Percentiles rank a stretch among this genome's conserved stretches.
These are phyloP conservation scores for Jatropha podagrica DNA, from an alignment of 441 rosid species.

Conservation along the genomic window DNA sequence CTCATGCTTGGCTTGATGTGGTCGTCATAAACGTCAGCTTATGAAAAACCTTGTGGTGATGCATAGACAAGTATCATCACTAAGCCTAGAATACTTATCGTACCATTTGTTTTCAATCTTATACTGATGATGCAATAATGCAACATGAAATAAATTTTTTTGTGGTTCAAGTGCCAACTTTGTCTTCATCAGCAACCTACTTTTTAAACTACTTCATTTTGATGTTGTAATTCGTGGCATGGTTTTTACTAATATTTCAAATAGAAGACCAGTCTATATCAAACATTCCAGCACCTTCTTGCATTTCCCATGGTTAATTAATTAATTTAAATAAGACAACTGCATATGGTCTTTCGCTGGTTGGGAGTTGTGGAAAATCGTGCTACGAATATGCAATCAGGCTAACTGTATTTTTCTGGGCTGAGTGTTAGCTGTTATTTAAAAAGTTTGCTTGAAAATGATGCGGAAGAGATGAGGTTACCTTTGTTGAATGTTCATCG, in stretches of 20 bases:
- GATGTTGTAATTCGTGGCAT: neutral
- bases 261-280: neutral
- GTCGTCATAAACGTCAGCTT: neutral
- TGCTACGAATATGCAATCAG: neutral
- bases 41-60: neutral
- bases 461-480: neutral
- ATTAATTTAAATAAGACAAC: neutral
- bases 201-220: neutral
- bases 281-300: neutral
- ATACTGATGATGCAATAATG: neutral
- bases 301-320: neutral
- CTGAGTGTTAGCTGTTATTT: neutral
- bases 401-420: neutral
- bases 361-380: neutral
- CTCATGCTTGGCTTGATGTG: neutral
- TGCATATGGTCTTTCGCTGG: neutral
- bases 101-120: neutral
- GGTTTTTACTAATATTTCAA: neutral
- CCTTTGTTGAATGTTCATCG: neutral
- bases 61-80: neutral
- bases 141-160: neutral
- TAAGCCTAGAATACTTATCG: neutral
- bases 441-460: neutral
- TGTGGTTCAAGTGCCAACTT: slow-evolving; percentile 1
- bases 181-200: neutral